Conservation (phyloP, 768 basidiomycete species). For the Tricholoma sp. region DNA sequence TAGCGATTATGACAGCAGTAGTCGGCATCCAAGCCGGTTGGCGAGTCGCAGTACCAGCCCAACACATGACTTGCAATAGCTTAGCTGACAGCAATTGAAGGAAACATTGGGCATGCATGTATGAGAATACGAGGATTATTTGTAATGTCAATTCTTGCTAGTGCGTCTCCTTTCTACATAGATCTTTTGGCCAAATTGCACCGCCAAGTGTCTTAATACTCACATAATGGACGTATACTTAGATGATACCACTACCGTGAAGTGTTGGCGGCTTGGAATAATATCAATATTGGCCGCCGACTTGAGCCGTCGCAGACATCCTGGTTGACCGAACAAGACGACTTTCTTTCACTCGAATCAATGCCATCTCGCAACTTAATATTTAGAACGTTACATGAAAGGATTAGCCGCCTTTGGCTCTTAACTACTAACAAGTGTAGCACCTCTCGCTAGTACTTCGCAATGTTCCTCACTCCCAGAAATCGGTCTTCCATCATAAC, state of each 20-base stretch:
- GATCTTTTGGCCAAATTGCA: neutral
- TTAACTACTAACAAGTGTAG: too few species aligned
- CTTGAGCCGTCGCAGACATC: neutral
- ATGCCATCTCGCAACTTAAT: too few species aligned
- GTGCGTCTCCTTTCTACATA: neutral
- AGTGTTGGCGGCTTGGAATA: neutral
- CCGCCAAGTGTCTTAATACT: neutral
- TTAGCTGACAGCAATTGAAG: neutral
- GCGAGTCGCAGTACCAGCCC: conserved; percentile 27
- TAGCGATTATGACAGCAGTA: conserved; percentile 43
- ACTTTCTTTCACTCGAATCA: too few species aligned
- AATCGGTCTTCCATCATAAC: too few species aligned
- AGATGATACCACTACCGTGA: neutral
- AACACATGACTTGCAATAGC: conserved; percentile 3
- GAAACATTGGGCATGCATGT: too few species aligned
- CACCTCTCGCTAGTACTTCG: too few species aligned
- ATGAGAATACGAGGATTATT: neutral
- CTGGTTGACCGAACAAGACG: neutral
- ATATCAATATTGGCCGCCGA: neutral
- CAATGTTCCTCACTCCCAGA: too few species aligned
- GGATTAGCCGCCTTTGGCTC: too few species aligned
- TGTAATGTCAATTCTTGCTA: neutral
- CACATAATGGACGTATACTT: neutral
- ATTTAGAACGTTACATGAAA: too few species aligned
- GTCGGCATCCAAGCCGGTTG: conserved; percentile 27